These are phyloP conservation scores for Thraustochytrium sp. DNA, from an alignment of 352 stramenopile species.

Conservation along the genomic window DNA sequence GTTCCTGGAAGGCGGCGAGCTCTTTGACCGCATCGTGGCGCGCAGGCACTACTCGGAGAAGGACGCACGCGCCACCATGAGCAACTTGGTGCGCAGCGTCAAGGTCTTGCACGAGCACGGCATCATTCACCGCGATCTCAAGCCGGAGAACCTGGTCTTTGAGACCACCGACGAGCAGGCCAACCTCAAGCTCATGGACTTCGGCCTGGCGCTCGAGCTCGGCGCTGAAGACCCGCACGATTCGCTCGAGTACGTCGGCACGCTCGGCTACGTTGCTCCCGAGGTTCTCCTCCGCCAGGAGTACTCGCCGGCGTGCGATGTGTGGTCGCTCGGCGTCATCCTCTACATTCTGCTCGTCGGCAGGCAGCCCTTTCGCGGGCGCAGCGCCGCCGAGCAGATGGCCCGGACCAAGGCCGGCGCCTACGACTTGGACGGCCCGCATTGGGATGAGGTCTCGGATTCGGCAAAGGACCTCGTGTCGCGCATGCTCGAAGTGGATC, in stretches of 20 bases:
- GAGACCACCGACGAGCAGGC: slow-evolving; percentile 71
- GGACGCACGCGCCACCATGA: slow-evolving; percentile 71
- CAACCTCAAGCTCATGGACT: slow-evolving; percentile 80
- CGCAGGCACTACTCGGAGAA: slow-evolving; percentile 84
- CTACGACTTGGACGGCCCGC: not conserved
- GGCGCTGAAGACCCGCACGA: slow-evolving; percentile 69
- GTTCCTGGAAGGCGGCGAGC: slow-evolving; percentile 76
- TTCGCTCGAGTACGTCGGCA: slow-evolving; percentile 80
- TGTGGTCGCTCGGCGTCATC: slow-evolving; percentile 93
- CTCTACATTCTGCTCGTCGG: slow-evolving; percentile 93
- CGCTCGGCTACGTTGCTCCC: slow-evolving; percentile 82
- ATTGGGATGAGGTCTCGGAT: not conserved
- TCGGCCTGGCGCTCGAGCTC: slow-evolving; percentile 63
- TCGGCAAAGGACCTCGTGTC: slow-evolving; percentile 83
- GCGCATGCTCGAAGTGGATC: slow-evolving; percentile 77
- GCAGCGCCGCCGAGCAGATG: not conserved
- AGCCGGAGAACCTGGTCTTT: slow-evolving; percentile 92
- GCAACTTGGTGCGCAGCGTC: slow-evolving; percentile 70
- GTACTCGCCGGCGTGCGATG: slow-evolving; percentile 85
- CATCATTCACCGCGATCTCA: slow-evolving; percentile 83
- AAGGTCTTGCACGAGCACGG: slow-evolving; percentile 71
- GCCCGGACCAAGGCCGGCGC: not conserved
- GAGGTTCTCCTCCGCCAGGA: slow-evolving; percentile 84
- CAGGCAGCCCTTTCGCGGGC: slow-evolving; percentile 77
- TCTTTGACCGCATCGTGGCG: slow-evolving; percentile 83